These are phyloP conservation scores for Chaetoceros tenuissimus DNA, from an alignment of 108 stramenopile genomes.

Conservation along the genomic window DNA sequence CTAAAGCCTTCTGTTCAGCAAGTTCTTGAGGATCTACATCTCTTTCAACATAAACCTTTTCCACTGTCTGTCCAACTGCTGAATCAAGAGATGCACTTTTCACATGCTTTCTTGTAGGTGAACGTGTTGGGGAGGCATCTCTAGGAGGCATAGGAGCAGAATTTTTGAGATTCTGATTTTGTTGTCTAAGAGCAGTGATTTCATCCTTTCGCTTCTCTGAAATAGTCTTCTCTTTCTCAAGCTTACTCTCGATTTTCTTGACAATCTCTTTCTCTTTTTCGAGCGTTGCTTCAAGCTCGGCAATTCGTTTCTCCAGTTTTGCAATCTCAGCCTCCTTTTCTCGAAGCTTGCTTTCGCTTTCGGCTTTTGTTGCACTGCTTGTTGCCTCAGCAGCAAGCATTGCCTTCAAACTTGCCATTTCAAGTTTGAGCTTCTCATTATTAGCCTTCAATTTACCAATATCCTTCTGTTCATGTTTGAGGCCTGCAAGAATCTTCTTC, in stretches of 20 bases:
- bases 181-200: not conserved
- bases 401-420: slow-evolving; percentile 86
- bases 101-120: no score
- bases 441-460: slow-evolving; percentile 79
- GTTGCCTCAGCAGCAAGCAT: slow-evolving; percentile 85
- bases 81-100: no score
- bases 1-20: slow-evolving; percentile 52
- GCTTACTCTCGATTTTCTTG: slow-evolving; percentile 53
- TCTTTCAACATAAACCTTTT: slow-evolving; percentile 29
- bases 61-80: slow-evolving; percentile 22
- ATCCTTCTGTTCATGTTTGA: slow-evolving; percentile 79
- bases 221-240: slow-evolving; percentile 34
- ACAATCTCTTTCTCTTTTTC: slow-evolving; percentile 61
- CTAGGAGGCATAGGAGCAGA: not conserved
- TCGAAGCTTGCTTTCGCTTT: slow-evolving; percentile 40
- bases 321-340: slow-evolving; percentile 67
- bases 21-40: slow-evolving; percentile 68
- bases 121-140: not conserved
- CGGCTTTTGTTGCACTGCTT: slow-evolving; percentile 45
- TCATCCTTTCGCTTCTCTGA: not conserved
- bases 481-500: slow-evolving; percentile 37
- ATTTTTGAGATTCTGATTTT: not conserved
- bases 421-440: slow-evolving; percentile 82
- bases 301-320: slow-evolving; percentile 59
- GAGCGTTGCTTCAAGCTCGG: slow-evolving; percentile 61